These are phyloP conservation scores for Anethum foeniculum DNA, from an alignment of 140 eudicot species.

Conservation along the genomic window DNA sequence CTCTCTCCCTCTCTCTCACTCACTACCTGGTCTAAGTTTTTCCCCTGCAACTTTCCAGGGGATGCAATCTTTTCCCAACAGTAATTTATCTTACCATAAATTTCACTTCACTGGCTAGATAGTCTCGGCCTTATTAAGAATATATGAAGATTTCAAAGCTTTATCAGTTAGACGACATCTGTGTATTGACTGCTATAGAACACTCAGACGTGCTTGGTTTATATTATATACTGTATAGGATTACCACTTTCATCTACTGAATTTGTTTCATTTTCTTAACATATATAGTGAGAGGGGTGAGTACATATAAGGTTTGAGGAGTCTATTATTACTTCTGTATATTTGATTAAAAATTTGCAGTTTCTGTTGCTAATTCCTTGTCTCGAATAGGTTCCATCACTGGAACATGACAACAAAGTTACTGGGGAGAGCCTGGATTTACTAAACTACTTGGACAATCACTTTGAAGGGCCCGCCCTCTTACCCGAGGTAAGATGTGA, in stretches of 20 bases:
- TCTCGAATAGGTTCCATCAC: constrained; percentile 58
- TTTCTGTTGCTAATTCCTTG: not conserved
- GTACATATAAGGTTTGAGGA: not conserved
- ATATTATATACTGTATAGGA: not conserved
- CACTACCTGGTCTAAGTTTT: not conserved
- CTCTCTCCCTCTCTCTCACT: not conserved
- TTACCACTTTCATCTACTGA: not conserved
- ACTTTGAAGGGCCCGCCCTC: constrained; percentile 81
- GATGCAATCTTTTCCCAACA: not conserved
- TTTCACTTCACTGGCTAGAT: not conserved
- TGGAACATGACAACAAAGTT: constrained; percentile 77
- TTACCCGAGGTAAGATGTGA: constrained; percentile 63
- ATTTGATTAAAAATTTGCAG: not conserved
- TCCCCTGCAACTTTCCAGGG: not conserved
- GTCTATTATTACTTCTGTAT: not conserved
- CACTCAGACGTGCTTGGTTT: not conserved
- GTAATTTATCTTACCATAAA: not conserved
- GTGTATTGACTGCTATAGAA: not conserved
- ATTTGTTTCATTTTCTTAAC: not conserved
- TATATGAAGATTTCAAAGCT: not conserved
- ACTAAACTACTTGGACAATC: constrained; percentile 52
- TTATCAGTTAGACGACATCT: not conserved
- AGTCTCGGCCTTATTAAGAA: not conserved
- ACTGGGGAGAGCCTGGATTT: constrained; percentile 79
- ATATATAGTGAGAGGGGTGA: not conserved